Conservation (phyloP, 352 stramenopile species). For the Pythium periplocum region DNA sequence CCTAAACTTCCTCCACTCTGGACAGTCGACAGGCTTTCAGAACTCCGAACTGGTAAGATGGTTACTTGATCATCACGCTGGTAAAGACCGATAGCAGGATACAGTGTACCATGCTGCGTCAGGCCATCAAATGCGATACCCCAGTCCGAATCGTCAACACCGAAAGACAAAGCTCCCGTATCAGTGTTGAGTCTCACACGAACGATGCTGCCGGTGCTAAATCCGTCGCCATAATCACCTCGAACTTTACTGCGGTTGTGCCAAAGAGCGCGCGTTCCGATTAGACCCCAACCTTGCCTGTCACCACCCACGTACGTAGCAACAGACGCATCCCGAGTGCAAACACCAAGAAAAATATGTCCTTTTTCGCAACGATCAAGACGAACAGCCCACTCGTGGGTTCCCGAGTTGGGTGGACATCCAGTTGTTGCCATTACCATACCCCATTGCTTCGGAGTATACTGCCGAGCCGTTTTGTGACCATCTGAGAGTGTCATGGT, state of each 20-base stretch:
- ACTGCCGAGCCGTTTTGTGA: conserved; percentile 84
- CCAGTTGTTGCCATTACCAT: conserved; percentile 87
- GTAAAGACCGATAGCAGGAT: conserved; percentile 85
- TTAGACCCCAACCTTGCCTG: conserved; percentile 84
- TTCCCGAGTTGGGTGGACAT: conserved; percentile 77
- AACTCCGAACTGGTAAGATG: conserved; percentile 62
- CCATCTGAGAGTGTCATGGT: conserved; percentile 85
- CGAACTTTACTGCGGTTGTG: conserved; percentile 88
- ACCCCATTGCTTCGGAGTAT: conserved; percentile 88
- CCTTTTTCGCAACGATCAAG: conserved; percentile 87
- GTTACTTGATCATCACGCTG: conserved; percentile 88
- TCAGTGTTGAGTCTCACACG: conserved; percentile 83
- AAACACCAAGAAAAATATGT: conserved; percentile 88
- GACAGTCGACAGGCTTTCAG: conserved; percentile 21
- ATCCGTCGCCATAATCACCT: conserved; percentile 85
- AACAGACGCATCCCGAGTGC: conserved; percentile 78
- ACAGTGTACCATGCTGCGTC: conserved; percentile 84
- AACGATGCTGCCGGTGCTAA: conserved; percentile 81
- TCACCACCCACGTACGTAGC: conserved; percentile 87
- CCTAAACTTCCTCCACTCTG: conserved; percentile 20
- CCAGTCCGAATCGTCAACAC: conserved; percentile 84
- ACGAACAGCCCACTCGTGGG: conserved; percentile 85
- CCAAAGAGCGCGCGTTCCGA: conserved; percentile 85
- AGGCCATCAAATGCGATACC: conserved; percentile 86
- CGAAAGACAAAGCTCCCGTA: conserved; percentile 82